Conservation (phyloP, 208 protist genomes). For the Borovskyia barvae region DNA sequence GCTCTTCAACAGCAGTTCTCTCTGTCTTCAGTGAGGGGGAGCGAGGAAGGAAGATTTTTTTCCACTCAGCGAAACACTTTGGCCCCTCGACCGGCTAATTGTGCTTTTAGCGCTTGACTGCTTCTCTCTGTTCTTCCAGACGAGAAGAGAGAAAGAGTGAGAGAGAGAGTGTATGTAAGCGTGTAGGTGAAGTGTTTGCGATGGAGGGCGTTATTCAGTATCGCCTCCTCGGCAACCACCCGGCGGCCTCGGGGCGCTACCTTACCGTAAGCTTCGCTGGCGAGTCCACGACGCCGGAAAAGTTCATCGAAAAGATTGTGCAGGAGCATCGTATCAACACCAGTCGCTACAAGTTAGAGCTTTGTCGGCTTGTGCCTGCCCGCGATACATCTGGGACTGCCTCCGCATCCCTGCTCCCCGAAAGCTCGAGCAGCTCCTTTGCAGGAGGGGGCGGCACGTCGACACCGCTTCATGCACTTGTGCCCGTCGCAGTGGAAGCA, state of each 20-base stretch:
- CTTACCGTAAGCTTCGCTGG: conserved; percentile 68
- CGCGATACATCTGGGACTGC: conserved; percentile 16
- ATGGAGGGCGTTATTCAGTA: conserved; percentile 82
- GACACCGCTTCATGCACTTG: neutral
- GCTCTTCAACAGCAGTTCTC: no score
- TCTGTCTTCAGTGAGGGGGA: no score
- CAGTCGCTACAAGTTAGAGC: conserved; percentile 68
- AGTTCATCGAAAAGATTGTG: conserved; percentile 53
- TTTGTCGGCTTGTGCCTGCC: conserved; percentile 12
- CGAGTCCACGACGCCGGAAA: conserved; percentile 29
- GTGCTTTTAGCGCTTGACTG: no score
- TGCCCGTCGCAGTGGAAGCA: conserved; percentile 5
- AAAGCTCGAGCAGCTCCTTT: neutral
- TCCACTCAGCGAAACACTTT: no score
- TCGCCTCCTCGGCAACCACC: conserved; percentile 69
- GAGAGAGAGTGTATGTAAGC: no score
- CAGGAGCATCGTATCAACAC: conserved; percentile 75
- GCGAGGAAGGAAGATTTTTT: no score
- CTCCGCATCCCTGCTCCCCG: neutral
- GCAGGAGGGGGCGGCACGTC: neutral
- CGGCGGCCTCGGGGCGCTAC: conserved; percentile 70
- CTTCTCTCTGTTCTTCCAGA: no score
- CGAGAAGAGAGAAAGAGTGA: no score
- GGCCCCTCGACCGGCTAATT: no score
- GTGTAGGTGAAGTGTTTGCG: no score